Percentiles rank a stretch among this genome's conserved stretches.
Evolutionary conservation across 805 yeast genomes (phyloP).

Genomic region (Maudiozyma bulderi): DNA sequence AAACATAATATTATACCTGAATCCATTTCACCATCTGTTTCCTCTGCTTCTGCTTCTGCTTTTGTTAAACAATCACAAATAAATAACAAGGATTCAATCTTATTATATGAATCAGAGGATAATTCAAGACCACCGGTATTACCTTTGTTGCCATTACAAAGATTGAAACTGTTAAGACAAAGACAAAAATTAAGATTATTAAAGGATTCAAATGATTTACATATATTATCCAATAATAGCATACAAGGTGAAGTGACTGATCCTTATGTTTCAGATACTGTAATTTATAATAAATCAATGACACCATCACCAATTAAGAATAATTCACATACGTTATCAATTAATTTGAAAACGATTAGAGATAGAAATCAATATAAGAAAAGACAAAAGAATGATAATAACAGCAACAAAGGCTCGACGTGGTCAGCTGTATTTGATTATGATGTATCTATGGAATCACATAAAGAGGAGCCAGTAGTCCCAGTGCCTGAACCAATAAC

Average conservation of each 20-base stretch:
- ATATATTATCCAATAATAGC: too few species aligned
- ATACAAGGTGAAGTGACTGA: too few species aligned
- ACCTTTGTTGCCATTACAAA: constrained; percentile 25
- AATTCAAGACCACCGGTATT: constrained; percentile 24
- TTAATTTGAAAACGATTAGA: background rate
- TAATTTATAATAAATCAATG: constrained; percentile 10
- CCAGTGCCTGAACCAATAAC: background rate
- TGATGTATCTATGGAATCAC: constrained; percentile 11
- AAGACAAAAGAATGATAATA: background rate
- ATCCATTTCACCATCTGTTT: too few species aligned
- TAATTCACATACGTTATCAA: background rate
- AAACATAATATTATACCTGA: too few species aligned
- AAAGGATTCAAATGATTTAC: too few species aligned
- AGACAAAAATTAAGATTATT: constrained; percentile 17
- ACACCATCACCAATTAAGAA: constrained; percentile 20
- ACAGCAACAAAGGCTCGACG: background rate
- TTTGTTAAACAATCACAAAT: background rate
- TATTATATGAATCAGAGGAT: constrained; percentile 5
- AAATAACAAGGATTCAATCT: background rate
- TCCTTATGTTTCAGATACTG: background rate
- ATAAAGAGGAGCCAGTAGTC: background rate
- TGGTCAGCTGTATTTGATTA: constrained; percentile 27
- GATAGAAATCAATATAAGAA: background rate
- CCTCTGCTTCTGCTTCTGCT: too few species aligned
- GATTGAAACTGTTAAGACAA: constrained; percentile 21